These are phyloP conservation scores for Phaeophleospora eucalypticola DNA, from an alignment of 2,329 filamentous ascomycete genomes.

Conservation along the genomic window DNA sequence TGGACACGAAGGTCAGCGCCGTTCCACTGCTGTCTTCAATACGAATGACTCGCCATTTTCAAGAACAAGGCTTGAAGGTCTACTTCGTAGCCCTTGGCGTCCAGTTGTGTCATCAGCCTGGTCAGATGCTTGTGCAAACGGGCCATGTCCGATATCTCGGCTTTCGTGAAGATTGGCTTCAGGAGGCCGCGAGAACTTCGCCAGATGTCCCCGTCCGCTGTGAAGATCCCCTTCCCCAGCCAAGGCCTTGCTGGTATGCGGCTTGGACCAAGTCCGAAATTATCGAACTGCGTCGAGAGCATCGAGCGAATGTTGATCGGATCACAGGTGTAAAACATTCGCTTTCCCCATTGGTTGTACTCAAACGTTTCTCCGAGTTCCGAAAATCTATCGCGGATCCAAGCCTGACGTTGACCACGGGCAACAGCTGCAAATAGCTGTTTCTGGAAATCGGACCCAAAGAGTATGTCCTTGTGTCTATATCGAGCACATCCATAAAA, in stretches of 20 bases:
- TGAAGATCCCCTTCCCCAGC: constrained; percentile 2
- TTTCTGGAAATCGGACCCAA: constrained; percentile 4
- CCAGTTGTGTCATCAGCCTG: not conserved
- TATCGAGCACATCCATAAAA: constrained; percentile 3
- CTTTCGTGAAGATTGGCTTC: constrained; percentile 4
- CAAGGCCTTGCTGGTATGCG: not conserved
- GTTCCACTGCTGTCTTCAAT: no score
- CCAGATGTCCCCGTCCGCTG: constrained; percentile 4
- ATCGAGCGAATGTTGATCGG: not conserved
- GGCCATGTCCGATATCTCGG: constrained; percentile 2
- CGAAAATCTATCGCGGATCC: not conserved
- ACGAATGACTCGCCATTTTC: constrained; percentile 1
- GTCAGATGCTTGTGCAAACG: constrained; percentile 1
- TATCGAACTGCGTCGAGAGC: not conserved
- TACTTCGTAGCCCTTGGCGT: not conserved
- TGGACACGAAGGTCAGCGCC: not conserved
- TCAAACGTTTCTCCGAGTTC: constrained; percentile 2
- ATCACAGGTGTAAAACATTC: constrained; percentile 3
- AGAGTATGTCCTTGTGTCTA: constrained; percentile 2
- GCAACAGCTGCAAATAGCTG: no score
- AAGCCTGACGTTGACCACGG: no score
- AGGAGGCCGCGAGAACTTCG: not conserved
- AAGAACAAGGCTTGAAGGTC: constrained; percentile 1
- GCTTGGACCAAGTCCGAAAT: not conserved
- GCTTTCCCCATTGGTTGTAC: not conserved